A percentile compares a stretch with the other conserved stretches of the same genome.
Evolutionary conservation across 805 yeast genomes (phyloP).

Genomic region (Zygosaccharomyces lentus): DNA sequence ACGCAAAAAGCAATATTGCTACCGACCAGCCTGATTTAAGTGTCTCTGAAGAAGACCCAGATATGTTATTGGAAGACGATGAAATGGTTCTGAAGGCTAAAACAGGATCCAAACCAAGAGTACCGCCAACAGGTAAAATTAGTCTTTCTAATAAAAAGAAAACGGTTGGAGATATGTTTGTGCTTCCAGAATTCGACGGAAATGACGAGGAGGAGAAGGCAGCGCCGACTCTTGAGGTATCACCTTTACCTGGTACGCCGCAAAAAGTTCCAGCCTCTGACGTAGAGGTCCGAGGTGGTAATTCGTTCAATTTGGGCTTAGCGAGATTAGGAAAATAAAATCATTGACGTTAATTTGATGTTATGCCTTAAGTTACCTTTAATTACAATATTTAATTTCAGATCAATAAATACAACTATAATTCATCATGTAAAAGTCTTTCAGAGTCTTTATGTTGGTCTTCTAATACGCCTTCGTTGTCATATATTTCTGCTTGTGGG

Average conservation of each 20-base stretch:
- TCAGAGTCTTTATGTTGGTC: not conserved
- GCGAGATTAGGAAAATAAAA: slow-evolving; percentile 15
- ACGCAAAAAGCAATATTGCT: slow-evolving; percentile 37
- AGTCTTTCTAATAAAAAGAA: slow-evolving; percentile 67
- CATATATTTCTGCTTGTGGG: not conserved
- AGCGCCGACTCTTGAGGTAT: slow-evolving; percentile 1
- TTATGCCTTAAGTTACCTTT: not conserved
- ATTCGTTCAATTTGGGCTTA: slow-evolving; percentile 23
- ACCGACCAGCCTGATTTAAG: slow-evolving; percentile 26
- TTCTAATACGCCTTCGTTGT: not conserved
- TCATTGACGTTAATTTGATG: not conserved
- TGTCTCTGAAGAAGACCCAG: slow-evolving; percentile 29
- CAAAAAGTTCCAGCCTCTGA: not conserved
- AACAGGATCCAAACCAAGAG: slow-evolving; percentile 60
- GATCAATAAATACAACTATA: not conserved
- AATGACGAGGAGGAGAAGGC: slow-evolving; percentile 11
- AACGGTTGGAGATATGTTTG: slow-evolving; percentile 48
- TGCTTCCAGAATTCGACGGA: slow-evolving; percentile 40
- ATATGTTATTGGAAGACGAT: slow-evolving; percentile 73
- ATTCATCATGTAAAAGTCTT: slow-evolving; percentile 5
- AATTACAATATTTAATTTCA: slow-evolving; percentile 1
- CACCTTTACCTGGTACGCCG: not conserved
- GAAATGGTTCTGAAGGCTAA: slow-evolving; percentile 77
- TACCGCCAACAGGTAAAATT: slow-evolving; percentile 90
- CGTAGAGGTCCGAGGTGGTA: slow-evolving; percentile 7